Evolutionary conservation across 495 filamentous ascomycete species (phyloP).

Genomic region (Aspergillus nidulans): DNA sequence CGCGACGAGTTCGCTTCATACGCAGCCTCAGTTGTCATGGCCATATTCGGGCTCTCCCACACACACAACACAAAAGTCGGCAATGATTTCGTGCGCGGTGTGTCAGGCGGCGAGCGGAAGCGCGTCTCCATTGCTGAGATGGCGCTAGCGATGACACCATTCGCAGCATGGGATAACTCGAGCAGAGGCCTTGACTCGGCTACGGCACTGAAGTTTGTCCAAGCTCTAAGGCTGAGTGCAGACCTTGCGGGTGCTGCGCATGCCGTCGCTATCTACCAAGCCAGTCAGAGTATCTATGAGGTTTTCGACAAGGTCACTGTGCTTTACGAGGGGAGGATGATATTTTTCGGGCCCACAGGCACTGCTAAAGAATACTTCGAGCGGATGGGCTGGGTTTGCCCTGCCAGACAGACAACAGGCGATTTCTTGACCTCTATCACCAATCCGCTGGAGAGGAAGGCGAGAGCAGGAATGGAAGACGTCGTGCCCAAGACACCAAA

Average conservation of each 20-base stretch:
- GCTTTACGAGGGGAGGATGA: conserved; percentile 61
- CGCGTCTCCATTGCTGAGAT: conserved; percentile 53
- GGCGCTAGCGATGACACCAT: conserved; percentile 65
- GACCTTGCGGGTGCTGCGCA: conserved; percentile 72
- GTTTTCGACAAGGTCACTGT: conserved; percentile 59
- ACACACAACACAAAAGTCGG: conserved; percentile 55
- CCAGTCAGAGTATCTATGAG: conserved; percentile 76
- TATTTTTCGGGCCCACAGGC: conserved; percentile 61
- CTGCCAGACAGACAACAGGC: conserved; percentile 59
- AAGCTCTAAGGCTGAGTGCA: conserved; percentile 70
- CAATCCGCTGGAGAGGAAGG: conserved; percentile 57
- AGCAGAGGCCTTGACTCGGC: conserved; percentile 81
- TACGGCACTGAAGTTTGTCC: conserved; percentile 72
- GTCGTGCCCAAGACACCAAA: conserved; percentile 64
- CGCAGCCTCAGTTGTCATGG: conserved; percentile 58
- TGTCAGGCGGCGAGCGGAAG: conserved; percentile 71
- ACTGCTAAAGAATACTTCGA: conserved; percentile 61
- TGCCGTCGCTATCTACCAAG: conserved; percentile 81
- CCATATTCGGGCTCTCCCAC: conserved; percentile 55
- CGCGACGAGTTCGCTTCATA: conserved; percentile 41
- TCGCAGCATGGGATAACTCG: conserved; percentile 83
- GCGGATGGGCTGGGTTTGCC: conserved; percentile 56
- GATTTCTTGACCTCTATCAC: conserved; percentile 79
- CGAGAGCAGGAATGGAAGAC: conserved; percentile 58
- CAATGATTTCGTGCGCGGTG: conserved; percentile 79